phyloP scores from a whole-genome alignment of 129 eudicot genomes.

The Rutidosis leptorrhynchoides region DNA sequence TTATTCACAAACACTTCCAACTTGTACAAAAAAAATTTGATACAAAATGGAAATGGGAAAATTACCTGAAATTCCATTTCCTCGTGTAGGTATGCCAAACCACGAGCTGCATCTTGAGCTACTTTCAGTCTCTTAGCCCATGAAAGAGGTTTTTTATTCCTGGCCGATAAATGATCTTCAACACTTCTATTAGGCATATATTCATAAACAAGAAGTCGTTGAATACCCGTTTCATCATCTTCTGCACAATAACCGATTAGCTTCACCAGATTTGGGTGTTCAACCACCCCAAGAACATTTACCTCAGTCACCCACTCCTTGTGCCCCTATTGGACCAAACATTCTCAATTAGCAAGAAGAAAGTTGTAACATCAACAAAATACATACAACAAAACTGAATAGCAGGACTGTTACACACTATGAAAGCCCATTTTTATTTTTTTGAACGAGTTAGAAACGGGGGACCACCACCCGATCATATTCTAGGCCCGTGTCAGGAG shows the following conservation, averaged over 20 bases:
- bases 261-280: constrained; percentile 86
- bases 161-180: constrained; percentile 70
- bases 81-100: constrained; percentile 80
- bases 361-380: background rate
- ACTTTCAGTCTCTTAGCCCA: constrained; percentile 88
- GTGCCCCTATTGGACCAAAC: constrained; percentile 64
- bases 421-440: too few relatives aligned
- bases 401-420: background rate
- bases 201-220: constrained; percentile 83
- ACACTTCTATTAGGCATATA: constrained; percentile 96
- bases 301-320: constrained; percentile 99
- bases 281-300: constrained; percentile 87
- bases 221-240: constrained; percentile 97
- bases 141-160: constrained; percentile 50
- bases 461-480: too few relatives aligned
- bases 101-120: constrained; percentile 95
- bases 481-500: too few relatives aligned
- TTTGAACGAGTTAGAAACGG: too few relatives aligned
- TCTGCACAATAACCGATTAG: constrained; percentile 91
- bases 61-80: constrained; percentile 90
- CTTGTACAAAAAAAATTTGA: too few relatives aligned
- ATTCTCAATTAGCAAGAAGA: background rate
- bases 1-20: background rate
- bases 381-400: background rate
- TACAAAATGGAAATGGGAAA: constrained; percentile 9